Conservation (phyloP, 352 stramenopile species). For the Phytophthora pluvialis region DNA sequence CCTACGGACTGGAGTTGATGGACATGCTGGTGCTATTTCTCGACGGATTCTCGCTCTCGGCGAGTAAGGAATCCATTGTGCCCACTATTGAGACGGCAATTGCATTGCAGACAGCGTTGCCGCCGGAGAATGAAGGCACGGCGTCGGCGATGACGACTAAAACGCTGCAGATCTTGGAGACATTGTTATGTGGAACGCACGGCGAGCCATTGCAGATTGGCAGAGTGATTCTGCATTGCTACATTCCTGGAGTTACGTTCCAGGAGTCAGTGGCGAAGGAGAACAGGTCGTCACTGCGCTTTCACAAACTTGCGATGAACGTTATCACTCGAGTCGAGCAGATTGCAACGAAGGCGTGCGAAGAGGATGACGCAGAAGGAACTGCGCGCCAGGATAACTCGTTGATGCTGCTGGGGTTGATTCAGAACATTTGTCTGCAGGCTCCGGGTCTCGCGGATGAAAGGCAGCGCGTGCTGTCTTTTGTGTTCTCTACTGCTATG, state of each 20-base stretch:
- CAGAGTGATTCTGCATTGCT: constrained; percentile 72
- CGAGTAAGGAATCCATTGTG: constrained; percentile 76
- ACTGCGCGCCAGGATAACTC: constrained; percentile 44
- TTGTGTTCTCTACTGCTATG: constrained; percentile 51
- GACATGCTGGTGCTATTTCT: constrained; percentile 69
- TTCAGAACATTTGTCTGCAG: constrained; percentile 83
- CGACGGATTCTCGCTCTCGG: constrained; percentile 61
- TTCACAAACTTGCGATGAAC: constrained; percentile 72
- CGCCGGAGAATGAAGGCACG: constrained; percentile 44
- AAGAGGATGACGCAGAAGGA: constrained; percentile 42
- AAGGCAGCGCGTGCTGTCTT: constrained; percentile 67
- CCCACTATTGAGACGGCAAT: constrained; percentile 74
- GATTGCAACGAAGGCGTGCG: constrained; percentile 16
- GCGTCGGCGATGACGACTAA: constrained; percentile 44
- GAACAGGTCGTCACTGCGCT: constrained; percentile 57
- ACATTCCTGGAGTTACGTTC: constrained; percentile 71
- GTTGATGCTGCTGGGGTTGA: constrained; percentile 55
- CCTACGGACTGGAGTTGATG: constrained; percentile 64
- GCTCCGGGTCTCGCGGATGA: constrained; percentile 78
- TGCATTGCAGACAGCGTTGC: constrained; percentile 57
- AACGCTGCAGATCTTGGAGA: constrained; percentile 53
- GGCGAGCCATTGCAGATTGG: constrained; percentile 61
- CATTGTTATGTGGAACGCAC: constrained; percentile 56
- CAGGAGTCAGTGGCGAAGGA: constrained; percentile 68
- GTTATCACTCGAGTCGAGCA: constrained; percentile 51